Conservation (phyloP, 768 basidiomycete genomes). For the Boletus tomentosulus region DNA sequence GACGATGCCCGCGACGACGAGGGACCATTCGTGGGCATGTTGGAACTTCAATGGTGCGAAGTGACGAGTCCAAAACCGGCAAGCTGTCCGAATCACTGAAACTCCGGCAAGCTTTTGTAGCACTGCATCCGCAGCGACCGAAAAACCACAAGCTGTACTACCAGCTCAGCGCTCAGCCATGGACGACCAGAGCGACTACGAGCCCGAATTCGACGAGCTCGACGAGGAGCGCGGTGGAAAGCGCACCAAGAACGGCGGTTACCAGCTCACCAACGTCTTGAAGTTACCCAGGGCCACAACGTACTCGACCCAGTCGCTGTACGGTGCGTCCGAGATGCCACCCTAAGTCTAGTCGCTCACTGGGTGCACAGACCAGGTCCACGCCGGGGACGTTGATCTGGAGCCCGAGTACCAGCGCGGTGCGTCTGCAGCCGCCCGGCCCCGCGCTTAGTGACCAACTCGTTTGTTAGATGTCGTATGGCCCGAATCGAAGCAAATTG, state of each 20-base stretch:
- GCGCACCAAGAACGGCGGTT: constrained; percentile 14
- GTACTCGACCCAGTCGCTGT: constrained; percentile 58
- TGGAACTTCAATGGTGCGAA: too few relatives aligned
- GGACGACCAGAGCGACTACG: constrained; percentile 20
- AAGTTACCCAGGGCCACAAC: constrained; percentile 58
- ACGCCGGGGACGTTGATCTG: constrained; percentile 58
- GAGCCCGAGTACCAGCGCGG: constrained; percentile 81
- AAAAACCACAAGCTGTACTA: background rate
- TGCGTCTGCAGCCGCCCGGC: constrained; percentile 22
- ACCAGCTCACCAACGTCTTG: constrained; percentile 41
- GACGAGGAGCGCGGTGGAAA: background rate
- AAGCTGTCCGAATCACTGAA: background rate
- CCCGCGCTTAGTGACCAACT: background rate
- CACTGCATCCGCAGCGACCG: background rate
- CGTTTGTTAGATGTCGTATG: constrained; percentile 62
- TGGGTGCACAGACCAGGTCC: constrained; percentile 52
- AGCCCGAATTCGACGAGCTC: constrained; percentile 11
- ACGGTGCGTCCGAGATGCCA: constrained; percentile 34
- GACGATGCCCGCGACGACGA: constrained; percentile 19
- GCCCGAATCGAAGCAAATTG: constrained; percentile 70
- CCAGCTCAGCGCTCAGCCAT: background rate
- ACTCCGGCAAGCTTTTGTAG: too few relatives aligned
- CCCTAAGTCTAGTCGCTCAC: background rate
- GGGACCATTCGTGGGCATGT: constrained; percentile 7
- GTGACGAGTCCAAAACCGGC: constrained; percentile 6